Evolutionary conservation across 495 filamentous ascomycete species (phyloP), one percentile per base, ranked within the genome.

Genomic region (Xylaria sp.): DNA sequence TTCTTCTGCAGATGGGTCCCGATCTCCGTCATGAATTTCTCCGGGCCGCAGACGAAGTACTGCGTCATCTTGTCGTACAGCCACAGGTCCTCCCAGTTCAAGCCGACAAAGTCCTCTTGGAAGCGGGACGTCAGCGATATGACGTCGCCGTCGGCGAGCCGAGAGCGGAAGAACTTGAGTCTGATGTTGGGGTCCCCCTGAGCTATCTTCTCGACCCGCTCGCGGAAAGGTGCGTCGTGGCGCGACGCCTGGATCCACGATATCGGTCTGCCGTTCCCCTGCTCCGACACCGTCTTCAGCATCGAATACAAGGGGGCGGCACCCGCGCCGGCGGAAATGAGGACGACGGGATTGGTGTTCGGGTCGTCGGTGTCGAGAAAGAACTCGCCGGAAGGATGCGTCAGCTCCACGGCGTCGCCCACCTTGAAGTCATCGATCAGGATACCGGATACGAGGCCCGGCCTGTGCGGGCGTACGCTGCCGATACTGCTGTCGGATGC

Each of bases 351-450:
- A n/a, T 73, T 81, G 14, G 77, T 69, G 81, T 85, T 78, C 73
- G 78, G 61, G 57, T 76, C 71, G 1, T 68, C 41, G 7, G 80
- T 74, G 69, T 84, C 77, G 40, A 91, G 79, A 78, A 83, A 88
- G 82, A 93, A 93, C 77, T 93, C 90, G 50, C 92, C 92, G 70
- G 80, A 86, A 3, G 92, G 91, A 72, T 92, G 90, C 9, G 90
- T 90, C 19, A 93, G 79, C 75, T 90, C 83, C 29, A 93, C 75
- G 37, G 81, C 80, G 74, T 91, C 89, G 69, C 92, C 92, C 35
- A 85, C 86, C 12, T 83, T 76, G 78, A 86, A 86, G 33, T 80
- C 73, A 68, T 85, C 86, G 79, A 93, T 91, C 15, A 94, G 82
- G 61, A 91, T 76, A 74, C 93, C 93, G 31, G 90, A 93, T 19